phyloP scores from a whole-genome alignment of 2,329 filamentous ascomycete genomes.

The Xenoacremonium recifei region DNA sequence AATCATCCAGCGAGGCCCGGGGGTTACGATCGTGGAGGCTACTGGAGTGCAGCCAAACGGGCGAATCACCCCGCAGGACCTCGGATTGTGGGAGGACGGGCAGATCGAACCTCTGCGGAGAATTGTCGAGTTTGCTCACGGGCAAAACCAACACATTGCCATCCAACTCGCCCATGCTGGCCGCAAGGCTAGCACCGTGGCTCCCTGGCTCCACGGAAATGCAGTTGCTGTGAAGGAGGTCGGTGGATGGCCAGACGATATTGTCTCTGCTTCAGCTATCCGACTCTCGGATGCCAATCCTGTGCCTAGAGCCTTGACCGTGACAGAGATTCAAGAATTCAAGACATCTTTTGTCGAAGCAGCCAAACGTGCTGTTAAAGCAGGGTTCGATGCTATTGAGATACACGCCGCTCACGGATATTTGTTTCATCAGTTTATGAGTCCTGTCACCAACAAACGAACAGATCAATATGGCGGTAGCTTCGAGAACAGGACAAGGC shows the following conservation, averaged over 20 bases:
- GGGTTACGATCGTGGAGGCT: slow-evolving; percentile 65
- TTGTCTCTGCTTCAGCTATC: slow-evolving; percentile 41
- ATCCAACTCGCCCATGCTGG: slow-evolving; percentile 78
- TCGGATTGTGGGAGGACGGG: slow-evolving; percentile 68
- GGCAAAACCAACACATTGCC: slow-evolving; percentile 61
- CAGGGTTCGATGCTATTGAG: slow-evolving; percentile 66
- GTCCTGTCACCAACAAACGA: slow-evolving; percentile 65
- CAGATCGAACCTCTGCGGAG: slow-evolving; percentile 60
- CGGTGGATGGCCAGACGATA: slow-evolving; percentile 51
- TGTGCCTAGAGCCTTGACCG: slow-evolving; percentile 62
- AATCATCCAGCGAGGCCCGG: slow-evolving; percentile 66
- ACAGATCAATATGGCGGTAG: slow-evolving; percentile 65
- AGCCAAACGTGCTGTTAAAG: slow-evolving; percentile 55
- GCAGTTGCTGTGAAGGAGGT: slow-evolving; percentile 44
- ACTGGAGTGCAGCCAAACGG: slow-evolving; percentile 64
- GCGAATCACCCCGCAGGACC: slow-evolving; percentile 70
- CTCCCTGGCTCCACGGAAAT: slow-evolving; percentile 64
- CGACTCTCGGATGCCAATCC: slow-evolving; percentile 60
- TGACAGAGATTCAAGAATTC: slow-evolving; percentile 60
- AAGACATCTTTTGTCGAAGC: slow-evolving; percentile 58
- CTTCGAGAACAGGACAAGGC: slow-evolving; percentile 68
- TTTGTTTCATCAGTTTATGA: slow-evolving; percentile 68
- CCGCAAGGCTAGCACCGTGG: slow-evolving; percentile 55
- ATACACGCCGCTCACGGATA: slow-evolving; percentile 83
- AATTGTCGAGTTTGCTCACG: slow-evolving; percentile 60